Base-by-base conservation (phyloP, 371 early-diverging fungal species). In the Mucor sp. region DNA sequence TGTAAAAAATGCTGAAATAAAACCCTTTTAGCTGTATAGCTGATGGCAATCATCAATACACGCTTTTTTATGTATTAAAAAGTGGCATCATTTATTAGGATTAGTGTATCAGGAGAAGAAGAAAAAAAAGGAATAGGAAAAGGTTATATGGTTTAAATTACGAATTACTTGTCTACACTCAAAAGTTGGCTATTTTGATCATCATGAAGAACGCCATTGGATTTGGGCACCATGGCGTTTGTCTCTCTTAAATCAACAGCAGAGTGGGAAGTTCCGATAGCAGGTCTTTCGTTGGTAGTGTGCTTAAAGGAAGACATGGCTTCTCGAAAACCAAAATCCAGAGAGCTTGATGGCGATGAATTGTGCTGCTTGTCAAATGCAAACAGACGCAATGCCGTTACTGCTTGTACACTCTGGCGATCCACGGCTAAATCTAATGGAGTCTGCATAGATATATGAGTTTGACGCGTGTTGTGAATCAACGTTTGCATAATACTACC, bases 391-490 rank as follows among this genome's bases (percentile, higher is more conserved):
- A 90, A 68, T 14, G 88, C 87, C 63, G 88, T 90, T 25, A 89
- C 89, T 0, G 87, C 80, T 35, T 87, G 85, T 4, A 89, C 87
- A 39, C 86, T 82, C 47, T 86, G 87, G 30, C 69, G 67, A 55
- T 86, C 89, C 32, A 88, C 77, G 3, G 94, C 93, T 47, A 92
- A 74, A 67, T 92, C 94, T 47, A 93, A 72, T 0, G 94, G 86
- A 4, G 90, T 80, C 88, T 88, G 64, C 27, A n/a, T 3, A 11
- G 1, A 27, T 6, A 21, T 28, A 12, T 61, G 21, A 60, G 15
- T 28, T 8, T 9, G 50, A 11, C 43, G 25, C 53, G 17, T 25
- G 32, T 25, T 7, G 23, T 27, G 47, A 23, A 9, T 6, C 62
- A 3, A 50, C 25, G 2, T 35, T 30, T 41, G 9, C 41, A 17